Evolutionary conservation across 768 basidiomycete genomes (phyloP).

Genomic region (Flagelloscypha sp.): DNA sequence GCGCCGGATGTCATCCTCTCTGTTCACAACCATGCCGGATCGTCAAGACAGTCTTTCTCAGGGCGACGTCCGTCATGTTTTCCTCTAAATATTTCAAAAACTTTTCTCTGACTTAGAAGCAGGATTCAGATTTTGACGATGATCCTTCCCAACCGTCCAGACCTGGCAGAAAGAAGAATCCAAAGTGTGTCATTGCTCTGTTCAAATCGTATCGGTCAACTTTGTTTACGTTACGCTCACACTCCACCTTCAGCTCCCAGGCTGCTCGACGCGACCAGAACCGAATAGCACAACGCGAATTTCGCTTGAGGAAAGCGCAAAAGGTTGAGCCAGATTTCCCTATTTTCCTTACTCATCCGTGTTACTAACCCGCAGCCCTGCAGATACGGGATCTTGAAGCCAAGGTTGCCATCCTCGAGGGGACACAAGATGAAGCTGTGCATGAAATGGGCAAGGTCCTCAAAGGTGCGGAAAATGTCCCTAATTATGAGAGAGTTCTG

Average conservation of each 20-base stretch:
- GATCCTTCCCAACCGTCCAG: slow-evolving; percentile 24
- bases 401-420: slow-evolving; percentile 88
- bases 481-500: slow-evolving; percentile 1
- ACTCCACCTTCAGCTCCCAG: slow-evolving; percentile 53
- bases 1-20: no score
- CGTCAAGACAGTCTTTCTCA: no score
- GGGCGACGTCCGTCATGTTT: no score
- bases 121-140: slow-evolving; percentile 12
- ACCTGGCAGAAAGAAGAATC: slow-evolving; percentile 84
- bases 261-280: slow-evolving; percentile 85
- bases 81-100: no score
- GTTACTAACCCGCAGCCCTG: no score
- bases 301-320: slow-evolving; percentile 87
- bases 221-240: slow-evolving; percentile 10
- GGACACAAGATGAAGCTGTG: slow-evolving; percentile 83
- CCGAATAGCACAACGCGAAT: slow-evolving; percentile 89
- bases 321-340: slow-evolving; percentile 34
- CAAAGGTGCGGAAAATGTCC: slow-evolving; percentile 40
- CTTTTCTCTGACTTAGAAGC: no score
- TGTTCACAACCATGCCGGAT: no score
- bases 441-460: slow-evolving; percentile 77
- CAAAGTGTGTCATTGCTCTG: slow-evolving; percentile 48
- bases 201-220: slow-evolving; percentile 7
- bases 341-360: no score
- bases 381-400: slow-evolving; percentile 95